These are phyloP conservation scores for Geranium brycei DNA, from an alignment of 345 rosid genomes.

Conservation along the genomic window DNA sequence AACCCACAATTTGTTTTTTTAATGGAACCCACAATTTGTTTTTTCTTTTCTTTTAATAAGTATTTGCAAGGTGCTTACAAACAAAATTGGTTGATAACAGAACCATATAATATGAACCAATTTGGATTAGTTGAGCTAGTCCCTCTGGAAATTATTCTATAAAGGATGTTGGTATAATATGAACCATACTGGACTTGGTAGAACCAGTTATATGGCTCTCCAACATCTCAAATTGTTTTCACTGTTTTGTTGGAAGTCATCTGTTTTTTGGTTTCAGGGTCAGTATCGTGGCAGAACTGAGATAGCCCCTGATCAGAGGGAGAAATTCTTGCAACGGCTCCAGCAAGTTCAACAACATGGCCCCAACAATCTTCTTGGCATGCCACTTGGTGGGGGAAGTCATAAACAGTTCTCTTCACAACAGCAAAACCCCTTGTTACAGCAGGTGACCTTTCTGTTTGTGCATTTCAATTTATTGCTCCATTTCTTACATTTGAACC, in stretches of 20 bases:
- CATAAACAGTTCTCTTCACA: constrained; percentile 84
- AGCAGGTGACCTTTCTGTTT: constrained; percentile 45
- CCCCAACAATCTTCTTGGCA: constrained; percentile 47
- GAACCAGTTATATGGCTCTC: background rate
- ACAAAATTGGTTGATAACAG: background rate
- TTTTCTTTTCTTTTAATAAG: background rate
- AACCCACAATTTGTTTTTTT: background rate
- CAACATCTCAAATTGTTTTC: background rate
- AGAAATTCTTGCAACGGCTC: constrained; percentile 63
- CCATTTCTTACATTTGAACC: too few species aligned
- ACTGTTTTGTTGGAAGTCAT: background rate
- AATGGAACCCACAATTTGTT: background rate
- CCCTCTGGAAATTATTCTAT: too few species aligned
- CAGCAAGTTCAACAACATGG: constrained; percentile 81
- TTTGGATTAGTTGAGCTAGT: background rate
- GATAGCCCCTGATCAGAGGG: constrained; percentile 87
- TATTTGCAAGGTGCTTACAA: background rate
- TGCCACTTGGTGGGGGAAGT: constrained; percentile 59
- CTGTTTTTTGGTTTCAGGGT: constrained; percentile 20
- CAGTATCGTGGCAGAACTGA: constrained; percentile 77
- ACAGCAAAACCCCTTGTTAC: constrained; percentile 65
- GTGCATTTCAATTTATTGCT: constrained; percentile 2
- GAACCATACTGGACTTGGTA: background rate
- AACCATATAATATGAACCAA: background rate
- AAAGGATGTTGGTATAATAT: too few species aligned